Conservation (phyloP, 805 yeast species). For the Yarrowia divulgata region DNA sequence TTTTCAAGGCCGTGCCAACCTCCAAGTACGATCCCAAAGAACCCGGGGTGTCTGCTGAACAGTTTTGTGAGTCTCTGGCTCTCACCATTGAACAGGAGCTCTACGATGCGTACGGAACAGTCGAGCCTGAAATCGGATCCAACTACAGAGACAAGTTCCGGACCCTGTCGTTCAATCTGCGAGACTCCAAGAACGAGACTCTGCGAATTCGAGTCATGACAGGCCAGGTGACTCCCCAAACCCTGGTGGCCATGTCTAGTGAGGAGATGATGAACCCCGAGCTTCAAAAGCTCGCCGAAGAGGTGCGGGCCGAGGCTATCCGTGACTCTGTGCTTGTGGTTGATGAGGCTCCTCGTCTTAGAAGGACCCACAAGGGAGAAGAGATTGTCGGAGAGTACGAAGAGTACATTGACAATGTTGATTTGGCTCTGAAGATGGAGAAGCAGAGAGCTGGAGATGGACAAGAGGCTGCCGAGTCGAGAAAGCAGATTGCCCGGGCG, state of each 20-base stretch:
- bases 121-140: conserved; percentile 50
- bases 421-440: conserved; percentile 17
- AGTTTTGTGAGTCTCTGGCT: conserved; percentile 55
- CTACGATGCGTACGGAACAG: conserved; percentile 51
- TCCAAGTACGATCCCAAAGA: background rate
- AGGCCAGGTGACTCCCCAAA: conserved; percentile 60
- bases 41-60: background rate
- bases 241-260: conserved; percentile 68
- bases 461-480: conserved; percentile 41
- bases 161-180: conserved; percentile 66
- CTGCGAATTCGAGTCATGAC: conserved; percentile 66
- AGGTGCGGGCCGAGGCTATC: conserved; percentile 72
- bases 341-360: conserved; percentile 66
- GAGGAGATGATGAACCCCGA: conserved; percentile 84
- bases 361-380: conserved; percentile 89
- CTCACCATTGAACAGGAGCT: conserved; percentile 61
- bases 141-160: conserved; percentile 74
- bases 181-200: conserved; percentile 61
- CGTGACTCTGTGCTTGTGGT: conserved; percentile 70
- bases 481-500: background rate
- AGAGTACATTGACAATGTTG: conserved; percentile 42
- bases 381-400: conserved; percentile 71
- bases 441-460: conserved; percentile 37
- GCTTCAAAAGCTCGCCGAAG: conserved; percentile 70
- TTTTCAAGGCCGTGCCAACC: background rate